Evolutionary conservation across 306 rosid species (phyloP).

Genomic region (Rosa persica): DNA sequence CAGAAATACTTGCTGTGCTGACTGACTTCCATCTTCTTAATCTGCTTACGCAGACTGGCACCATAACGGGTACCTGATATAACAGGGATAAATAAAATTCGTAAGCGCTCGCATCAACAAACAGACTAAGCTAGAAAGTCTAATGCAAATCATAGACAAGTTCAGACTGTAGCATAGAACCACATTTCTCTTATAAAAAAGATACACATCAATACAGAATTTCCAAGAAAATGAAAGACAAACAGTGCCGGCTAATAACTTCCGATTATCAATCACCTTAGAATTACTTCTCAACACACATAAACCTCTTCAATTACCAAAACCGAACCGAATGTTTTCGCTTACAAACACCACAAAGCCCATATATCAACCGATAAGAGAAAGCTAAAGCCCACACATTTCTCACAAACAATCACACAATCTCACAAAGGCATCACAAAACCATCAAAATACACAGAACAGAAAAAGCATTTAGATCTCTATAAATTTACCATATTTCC

Average conservation of each 20-base stretch:
- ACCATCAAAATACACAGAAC: not conserved
- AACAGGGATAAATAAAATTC: not conserved
- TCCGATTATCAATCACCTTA: too few relatives aligned
- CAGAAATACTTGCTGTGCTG: slow-evolving; percentile 89
- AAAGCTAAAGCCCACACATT: not conserved
- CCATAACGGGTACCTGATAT: slow-evolving; percentile 80
- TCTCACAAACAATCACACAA: not conserved
- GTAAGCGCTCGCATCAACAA: not conserved
- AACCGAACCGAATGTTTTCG: too few relatives aligned
- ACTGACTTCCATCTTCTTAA: slow-evolving; percentile 94
- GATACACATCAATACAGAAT: not conserved
- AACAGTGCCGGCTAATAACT: too few relatives aligned
- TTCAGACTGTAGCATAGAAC: too few relatives aligned
- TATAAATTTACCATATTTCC: slow-evolving; percentile 58
- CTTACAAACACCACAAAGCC: not conserved
- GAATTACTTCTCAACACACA: too few relatives aligned
- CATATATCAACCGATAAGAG: not conserved
- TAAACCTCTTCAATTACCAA: not conserved
- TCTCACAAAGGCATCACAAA: not conserved
- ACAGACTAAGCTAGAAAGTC: not conserved
- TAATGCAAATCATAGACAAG: not conserved
- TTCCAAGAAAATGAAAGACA: too few relatives aligned
- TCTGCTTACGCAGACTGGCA: slow-evolving; percentile 91
- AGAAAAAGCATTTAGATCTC: not conserved
- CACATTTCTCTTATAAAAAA: not conserved